A percentile compares a stretch with the other conserved stretches of the same genome.
Conservation (phyloP, 2,329 filamentous ascomycete species). For the Diaporthe batatas region DNA sequence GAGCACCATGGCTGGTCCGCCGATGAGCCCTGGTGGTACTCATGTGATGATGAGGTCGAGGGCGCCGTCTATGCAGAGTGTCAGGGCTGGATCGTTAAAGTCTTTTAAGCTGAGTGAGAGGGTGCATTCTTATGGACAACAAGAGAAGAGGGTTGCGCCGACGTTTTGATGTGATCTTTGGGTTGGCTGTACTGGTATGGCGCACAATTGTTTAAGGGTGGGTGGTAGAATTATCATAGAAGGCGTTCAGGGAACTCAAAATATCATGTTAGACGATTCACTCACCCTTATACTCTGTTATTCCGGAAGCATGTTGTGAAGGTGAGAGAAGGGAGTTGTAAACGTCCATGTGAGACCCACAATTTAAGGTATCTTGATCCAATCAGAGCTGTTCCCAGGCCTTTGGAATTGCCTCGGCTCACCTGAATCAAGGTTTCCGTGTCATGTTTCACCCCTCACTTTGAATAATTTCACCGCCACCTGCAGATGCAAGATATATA, state of each 20-base stretch:
- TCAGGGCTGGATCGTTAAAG: slow-evolving; percentile 43
- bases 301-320: background rate
- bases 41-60: slow-evolving; percentile 46
- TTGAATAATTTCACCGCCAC: too few relatives aligned
- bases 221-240: background rate
- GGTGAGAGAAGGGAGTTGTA: background rate
- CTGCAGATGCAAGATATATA: background rate
- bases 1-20: slow-evolving; percentile 11
- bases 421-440: background rate
- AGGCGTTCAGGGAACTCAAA: background rate
- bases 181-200: background rate
- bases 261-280: background rate
- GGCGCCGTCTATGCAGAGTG: slow-evolving; percentile 42
- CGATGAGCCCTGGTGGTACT: slow-evolving; percentile 6
- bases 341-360: background rate
- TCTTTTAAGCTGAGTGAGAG: slow-evolving; percentile 45
- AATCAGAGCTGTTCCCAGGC: background rate
- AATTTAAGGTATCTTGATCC: background rate
- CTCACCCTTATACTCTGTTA: too few relatives aligned
- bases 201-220: background rate
- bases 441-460: slow-evolving; percentile 7
- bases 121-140: slow-evolving; percentile 41
- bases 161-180: slow-evolving; percentile 42
- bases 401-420: slow-evolving; percentile 19
- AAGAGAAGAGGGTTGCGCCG: slow-evolving; percentile 46